Base-by-base conservation (phyloP, 805 yeast species). In the Priceomyces fermenticarens region DNA sequence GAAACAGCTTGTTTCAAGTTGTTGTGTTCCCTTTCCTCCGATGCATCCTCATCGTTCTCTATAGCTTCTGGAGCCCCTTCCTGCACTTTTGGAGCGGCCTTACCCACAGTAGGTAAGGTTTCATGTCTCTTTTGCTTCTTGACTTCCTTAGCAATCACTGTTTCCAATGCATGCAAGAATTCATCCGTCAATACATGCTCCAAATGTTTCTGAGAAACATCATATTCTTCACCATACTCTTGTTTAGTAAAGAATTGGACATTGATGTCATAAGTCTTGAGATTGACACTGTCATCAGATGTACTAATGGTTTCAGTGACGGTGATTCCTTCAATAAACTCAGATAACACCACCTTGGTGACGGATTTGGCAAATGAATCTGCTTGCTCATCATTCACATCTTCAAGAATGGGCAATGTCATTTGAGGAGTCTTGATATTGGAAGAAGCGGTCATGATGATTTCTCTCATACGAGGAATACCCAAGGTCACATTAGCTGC, bases 401-500 rank as follows among this genome's bases (percentile, higher is more conserved):
- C 95, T 28, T 74, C 68, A 56, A 80, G 70, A 35, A 93, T 75
- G 20, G 99, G 99, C 53, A 93, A 72, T 3, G 93, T 81, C 99
- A 93, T 93, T 70, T 93, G 98, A 34, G 99, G 99, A n/a, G 99
- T 93, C 72, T 88, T 88, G 58, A 93, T 93, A 36, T 85, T 70
- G 15, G 96, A 81, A 44, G 97, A 88, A 14, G 99, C 99, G 10
- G 99, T 95, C 99, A 93, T 93, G 62, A 93, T 89, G 65, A 93
- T 93, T 78, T 93, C 99, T 80, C 99, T 85, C 88, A 93, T 83
- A 80, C 99, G 96, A 32, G 99, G 99, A 61, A 93, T 93, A 85
- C 99, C 99, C 57, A 93, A 77, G 0, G 99, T 93, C 49, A 93
- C 99, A 68, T 93, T 93, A 35, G 99, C 99, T 43, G 99, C 99